Conservation (phyloP, 768 basidiomycete genomes). For the Rhizopogon roseolus region DNA sequence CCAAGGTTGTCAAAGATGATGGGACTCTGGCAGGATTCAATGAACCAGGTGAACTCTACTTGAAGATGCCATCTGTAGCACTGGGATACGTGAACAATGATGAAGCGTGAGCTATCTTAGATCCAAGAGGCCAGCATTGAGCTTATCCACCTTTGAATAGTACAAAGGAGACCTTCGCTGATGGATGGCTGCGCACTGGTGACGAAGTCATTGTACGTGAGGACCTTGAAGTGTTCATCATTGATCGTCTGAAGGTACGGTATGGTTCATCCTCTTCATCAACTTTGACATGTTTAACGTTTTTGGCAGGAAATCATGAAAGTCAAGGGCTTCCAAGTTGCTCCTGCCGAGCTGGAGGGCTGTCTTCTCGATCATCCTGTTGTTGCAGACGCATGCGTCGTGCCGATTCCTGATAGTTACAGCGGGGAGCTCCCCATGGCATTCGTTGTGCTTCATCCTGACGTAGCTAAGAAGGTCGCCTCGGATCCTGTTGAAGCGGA, state of each 20-base stretch:
- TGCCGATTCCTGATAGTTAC: no score
- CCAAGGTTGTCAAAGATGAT: constrained; percentile 52
- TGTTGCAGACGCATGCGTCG: no score
- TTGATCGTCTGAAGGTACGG: constrained; percentile 59
- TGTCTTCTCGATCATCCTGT: no score
- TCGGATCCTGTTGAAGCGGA: no score
- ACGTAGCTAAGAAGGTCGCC: no score
- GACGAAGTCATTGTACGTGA: constrained; percentile 55
- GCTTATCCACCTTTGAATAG: constrained; percentile 26
- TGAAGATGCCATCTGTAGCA: constrained; percentile 37
- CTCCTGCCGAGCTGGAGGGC: no score
- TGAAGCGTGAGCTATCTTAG: constrained; percentile 45
- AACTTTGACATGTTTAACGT: background rate
- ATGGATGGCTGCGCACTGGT: constrained; percentile 73
- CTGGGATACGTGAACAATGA: constrained; percentile 49
- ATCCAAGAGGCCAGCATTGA: background rate
- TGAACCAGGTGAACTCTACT: constrained; percentile 57
- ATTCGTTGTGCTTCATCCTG: no score
- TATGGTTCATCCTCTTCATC: background rate
- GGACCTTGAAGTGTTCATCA: constrained; percentile 53
- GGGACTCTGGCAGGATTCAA: constrained; percentile 49
- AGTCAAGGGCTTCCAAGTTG: constrained; percentile 39
- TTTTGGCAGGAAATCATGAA: constrained; percentile 62
- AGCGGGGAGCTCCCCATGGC: no score
- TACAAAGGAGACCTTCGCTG: constrained; percentile 62